phyloP scores from a whole-genome alignment of 345 rosid genomes.

The Cardiospermum halicacabum region DNA sequence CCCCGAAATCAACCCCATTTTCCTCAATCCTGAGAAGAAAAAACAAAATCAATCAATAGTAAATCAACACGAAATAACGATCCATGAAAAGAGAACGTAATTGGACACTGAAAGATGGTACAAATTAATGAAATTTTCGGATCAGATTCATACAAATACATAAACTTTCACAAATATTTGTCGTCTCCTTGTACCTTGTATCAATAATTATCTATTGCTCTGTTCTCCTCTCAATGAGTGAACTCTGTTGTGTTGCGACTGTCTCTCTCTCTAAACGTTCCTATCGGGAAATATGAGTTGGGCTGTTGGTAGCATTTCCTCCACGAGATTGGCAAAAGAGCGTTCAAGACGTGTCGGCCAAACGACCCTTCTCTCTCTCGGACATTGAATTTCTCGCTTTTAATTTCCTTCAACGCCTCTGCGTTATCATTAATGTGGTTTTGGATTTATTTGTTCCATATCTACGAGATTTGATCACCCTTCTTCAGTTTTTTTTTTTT shows the following conservation, averaged over 20 bases:
- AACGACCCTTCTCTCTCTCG: not conserved
- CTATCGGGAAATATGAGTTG: not conserved
- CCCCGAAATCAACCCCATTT: constrained; percentile 94
- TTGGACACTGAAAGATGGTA: not conserved
- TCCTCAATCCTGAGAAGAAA: constrained; percentile 18
- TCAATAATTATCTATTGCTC: constrained; percentile 4
- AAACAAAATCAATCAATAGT: not conserved
- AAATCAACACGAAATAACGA: not conserved
- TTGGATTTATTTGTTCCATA: not conserved
- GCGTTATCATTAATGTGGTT: not conserved
- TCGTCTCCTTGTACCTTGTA: constrained; percentile 3
- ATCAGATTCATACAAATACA: too few species aligned
- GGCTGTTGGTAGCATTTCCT: constrained; percentile 2
- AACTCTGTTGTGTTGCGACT: not conserved
- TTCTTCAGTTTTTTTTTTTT: not conserved
- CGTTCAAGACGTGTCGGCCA: constrained; percentile 29
- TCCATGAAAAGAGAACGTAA: not conserved
- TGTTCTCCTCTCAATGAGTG: not conserved
- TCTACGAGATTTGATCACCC: not conserved
- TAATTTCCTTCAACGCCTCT: not conserved
- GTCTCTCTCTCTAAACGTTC: not conserved
- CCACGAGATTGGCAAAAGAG: not conserved
- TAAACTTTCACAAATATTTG: not conserved
- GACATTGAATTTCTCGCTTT: constrained; percentile 10
- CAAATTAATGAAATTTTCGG: not conserved